These are phyloP conservation scores for Auriscalpium microsporum DNA, from an alignment of 768 basidiomycete species.

Conservation along the genomic window DNA sequence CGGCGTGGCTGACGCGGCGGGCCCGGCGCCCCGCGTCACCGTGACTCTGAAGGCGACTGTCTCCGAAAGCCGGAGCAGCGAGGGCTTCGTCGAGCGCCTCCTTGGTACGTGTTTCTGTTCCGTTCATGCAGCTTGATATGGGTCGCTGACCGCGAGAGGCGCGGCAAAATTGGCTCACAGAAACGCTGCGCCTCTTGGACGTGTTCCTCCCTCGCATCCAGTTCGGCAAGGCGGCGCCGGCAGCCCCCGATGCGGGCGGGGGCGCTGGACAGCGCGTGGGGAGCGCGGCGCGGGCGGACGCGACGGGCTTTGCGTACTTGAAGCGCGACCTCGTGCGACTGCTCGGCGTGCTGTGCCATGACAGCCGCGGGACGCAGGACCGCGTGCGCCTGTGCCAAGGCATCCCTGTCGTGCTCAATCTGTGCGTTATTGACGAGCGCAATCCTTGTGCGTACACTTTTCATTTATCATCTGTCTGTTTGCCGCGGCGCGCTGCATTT, in stretches of 20 bases:
- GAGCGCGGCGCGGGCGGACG: conserved; percentile 19
- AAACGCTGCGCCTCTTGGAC: conserved; percentile 66
- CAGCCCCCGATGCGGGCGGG: conserved; percentile 1
- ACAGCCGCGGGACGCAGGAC: conserved; percentile 62
- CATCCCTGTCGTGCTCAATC: conserved; percentile 74
- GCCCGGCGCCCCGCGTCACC: neutral
- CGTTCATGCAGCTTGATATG: neutral
- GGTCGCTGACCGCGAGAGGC: neutral
- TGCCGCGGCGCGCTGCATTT: neutral
- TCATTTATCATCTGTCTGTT: neutral
- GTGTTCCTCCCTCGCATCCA: conserved; percentile 79
- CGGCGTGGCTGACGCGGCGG: neutral
- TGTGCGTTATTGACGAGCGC: conserved; percentile 84
- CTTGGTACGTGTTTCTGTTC: conserved; percentile 12
- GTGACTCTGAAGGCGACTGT: conserved; percentile 5
- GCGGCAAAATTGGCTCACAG: conserved; percentile 29
- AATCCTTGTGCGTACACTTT: conserved; percentile 72
- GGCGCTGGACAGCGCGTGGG: too few species aligned
- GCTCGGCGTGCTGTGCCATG: conserved; percentile 69
- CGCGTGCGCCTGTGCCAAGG: conserved; percentile 62
- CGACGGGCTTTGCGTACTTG: conserved; percentile 68
- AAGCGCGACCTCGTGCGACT: conserved; percentile 88
- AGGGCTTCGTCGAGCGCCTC: conserved; percentile 17
- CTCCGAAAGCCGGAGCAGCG: conserved; percentile 1
- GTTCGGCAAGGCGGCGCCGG: conserved; percentile 54